phyloP scores from a whole-genome alignment of 2,329 filamentous ascomycete genomes.

The Phialocephala sp. region DNA sequence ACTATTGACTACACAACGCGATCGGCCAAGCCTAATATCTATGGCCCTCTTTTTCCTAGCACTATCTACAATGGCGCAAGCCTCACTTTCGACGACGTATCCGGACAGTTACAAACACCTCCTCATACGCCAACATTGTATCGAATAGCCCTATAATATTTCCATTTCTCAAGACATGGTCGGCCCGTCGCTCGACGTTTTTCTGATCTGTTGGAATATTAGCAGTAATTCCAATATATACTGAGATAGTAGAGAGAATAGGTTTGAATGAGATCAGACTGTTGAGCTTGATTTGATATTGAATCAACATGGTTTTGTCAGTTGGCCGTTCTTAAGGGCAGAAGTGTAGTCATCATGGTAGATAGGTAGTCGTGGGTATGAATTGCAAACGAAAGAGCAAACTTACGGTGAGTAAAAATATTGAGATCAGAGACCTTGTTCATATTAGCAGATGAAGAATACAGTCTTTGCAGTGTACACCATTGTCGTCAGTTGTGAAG shows the following conservation, averaged over 20 bases:
- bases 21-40: background rate
- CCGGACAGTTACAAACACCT: background rate
- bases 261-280: constrained; percentile 56
- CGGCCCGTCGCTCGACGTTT: background rate
- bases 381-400: constrained; percentile 23
- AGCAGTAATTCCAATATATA: background rate
- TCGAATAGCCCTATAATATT: background rate
- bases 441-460: background rate
- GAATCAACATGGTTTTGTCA: constrained; percentile 61
- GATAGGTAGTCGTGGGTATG: constrained; percentile 7
- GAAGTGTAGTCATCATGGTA: constrained; percentile 61
- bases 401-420: constrained; percentile 20
- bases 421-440: no score
- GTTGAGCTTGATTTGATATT: constrained; percentile 66
- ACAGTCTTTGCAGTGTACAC: background rate
- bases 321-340: constrained; percentile 69
- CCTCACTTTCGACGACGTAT: background rate
- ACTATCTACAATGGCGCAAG: background rate
- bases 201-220: background rate
- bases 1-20: background rate
- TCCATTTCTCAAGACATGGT: background rate
- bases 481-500: background rate
- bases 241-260: background rate
- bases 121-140: no score
- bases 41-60: background rate